These are phyloP conservation scores for Magnaporthiopsis incrustans DNA, from an alignment of 2,329 filamentous ascomycete species.

Conservation along the genomic window DNA sequence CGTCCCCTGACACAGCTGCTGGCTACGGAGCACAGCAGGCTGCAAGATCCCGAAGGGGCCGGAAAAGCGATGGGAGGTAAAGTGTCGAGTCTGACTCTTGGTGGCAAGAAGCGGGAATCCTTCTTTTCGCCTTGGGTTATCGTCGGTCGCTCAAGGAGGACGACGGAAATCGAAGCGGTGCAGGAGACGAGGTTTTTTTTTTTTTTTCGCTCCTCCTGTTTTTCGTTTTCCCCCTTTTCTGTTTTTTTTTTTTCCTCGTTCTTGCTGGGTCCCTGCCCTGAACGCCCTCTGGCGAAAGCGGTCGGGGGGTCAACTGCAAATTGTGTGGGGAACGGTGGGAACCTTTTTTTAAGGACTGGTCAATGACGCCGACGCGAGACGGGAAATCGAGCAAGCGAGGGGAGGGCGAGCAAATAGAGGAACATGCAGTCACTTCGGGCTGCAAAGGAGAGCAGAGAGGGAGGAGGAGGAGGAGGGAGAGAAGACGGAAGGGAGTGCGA, in stretches of 20 bases:
- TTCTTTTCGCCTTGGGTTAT: neutral
- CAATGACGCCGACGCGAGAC: conserved; percentile 1
- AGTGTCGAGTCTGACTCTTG: conserved; percentile 18
- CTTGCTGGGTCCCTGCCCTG: conserved; percentile 4
- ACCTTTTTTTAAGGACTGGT: neutral
- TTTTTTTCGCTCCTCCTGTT: neutral
- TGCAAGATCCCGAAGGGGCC: conserved; percentile 1
- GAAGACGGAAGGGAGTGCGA: neutral
- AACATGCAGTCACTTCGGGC: neutral
- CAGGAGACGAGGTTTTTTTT: neutral
- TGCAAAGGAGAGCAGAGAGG: neutral
- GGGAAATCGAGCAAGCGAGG: conserved; percentile 1
- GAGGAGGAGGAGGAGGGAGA: neutral
- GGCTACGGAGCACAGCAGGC: neutral
- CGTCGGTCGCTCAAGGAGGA: neutral
- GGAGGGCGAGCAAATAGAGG: neutral
- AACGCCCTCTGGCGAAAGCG: conserved; percentile 6
- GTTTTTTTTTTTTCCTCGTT: neutral
- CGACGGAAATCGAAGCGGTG: neutral
- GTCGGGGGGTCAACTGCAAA: conserved; percentile 5
- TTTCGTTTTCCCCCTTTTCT: neutral
- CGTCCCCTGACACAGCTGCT: neutral
- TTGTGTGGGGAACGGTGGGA: conserved; percentile 6
- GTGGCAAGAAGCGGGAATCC: neutral
- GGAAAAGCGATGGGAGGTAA: conserved; percentile 15